Evolutionary conservation across 495 filamentous ascomycete species (phyloP), one percentile per base, ranked within the genome.

Genomic region (Penicillium goetzii): DNA sequence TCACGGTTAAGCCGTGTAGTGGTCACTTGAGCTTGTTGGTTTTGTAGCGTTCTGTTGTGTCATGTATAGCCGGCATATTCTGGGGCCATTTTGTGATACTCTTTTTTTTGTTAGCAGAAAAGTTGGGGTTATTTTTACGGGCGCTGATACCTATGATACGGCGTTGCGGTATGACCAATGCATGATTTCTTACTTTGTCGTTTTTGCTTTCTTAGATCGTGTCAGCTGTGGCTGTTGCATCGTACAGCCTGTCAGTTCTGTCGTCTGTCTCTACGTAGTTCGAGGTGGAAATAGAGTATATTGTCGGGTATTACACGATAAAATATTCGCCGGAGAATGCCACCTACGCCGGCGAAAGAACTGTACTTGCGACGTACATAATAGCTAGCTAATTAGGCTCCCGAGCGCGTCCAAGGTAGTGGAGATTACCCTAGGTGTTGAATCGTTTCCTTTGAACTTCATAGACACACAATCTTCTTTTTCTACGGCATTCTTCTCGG

Each of bases 121-220:
- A 66, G 59, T 63, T 36, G 19, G 32, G 33, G 32, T 17, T 50
- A n/a, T 26, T 60, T 38, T 68, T 25, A 69, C 66, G 62, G 62
- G 67, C 67, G 71, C 67, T 69, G 60, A 64, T 41, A 59, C 54
- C 38, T 43, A 30, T 15, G 15, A 59, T 40, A 60, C 21, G 67
- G 69, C 66, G 69, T 70, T 70, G 67, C 70, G 72, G 66, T 72
- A 65, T 59, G 67, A 72, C 53, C 34, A 58, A 63, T 71, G 56
- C 51, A 60, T 67, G 62, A 61, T 34, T 56, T 58, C 21, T 61
- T 15, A 59, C 38, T 49, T 30, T 58, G 52, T 64, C 38, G 6
- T 55, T 36, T 5, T 21, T 30, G 41, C 4, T 28, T 51, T 28
- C 2, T 30, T 30, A 15, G 12, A 51, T 51, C 21, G 25, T 8